Base-by-base conservation (phyloP, 495 filamentous ascomycete species). In the Hypoxylon fragiforme region DNA sequence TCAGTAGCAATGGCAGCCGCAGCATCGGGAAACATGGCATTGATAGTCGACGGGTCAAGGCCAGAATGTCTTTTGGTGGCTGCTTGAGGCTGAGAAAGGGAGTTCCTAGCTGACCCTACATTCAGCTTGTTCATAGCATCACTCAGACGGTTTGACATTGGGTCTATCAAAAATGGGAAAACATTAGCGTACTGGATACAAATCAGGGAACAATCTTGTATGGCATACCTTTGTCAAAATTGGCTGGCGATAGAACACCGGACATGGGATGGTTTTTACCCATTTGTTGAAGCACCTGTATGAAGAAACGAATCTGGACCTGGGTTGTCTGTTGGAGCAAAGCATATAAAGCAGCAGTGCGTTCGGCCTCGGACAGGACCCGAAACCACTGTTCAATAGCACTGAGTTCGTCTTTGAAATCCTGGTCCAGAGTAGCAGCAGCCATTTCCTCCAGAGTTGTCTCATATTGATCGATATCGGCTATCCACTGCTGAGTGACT, bases 371-470 rank as follows among this genome's bases (percentile, higher is more conserved):
- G 64, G 92, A 96, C 46, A 98, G 78, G 20, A 98, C 94, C 37
- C 91, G 88, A 72, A 98, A 98, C 94, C 94, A 98, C 75, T 98
- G 92, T 76, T 98, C 94, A 66, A 98, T 98, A 51, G 94, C 94
- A 71, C 89, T 94, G 43, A 98, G 83, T 73, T 98, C 94, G 75
- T 97, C 94, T 77, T 97, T 98, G 77, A 98, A 98, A 60, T 98
- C 95, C 73, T 98, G 95, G 70, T 98, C 94, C 26, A 97, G 77
- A 8, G 95, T 96, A 38, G 95, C 94, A 22, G 92, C 91, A 14
- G 94, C 95, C 94, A 98, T 98, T 70, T 98, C 94, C 70, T 97
- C 95, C 63, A 98, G 72, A 3, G 94, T 98, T 36, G 82, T 95
- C 79, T 98, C 94, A 61, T 96, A 96, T 69, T 96, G 92, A 65